Base-by-base conservation (phyloP, 495 filamentous ascomycete genomes). In the Immersiella caudata region DNA sequence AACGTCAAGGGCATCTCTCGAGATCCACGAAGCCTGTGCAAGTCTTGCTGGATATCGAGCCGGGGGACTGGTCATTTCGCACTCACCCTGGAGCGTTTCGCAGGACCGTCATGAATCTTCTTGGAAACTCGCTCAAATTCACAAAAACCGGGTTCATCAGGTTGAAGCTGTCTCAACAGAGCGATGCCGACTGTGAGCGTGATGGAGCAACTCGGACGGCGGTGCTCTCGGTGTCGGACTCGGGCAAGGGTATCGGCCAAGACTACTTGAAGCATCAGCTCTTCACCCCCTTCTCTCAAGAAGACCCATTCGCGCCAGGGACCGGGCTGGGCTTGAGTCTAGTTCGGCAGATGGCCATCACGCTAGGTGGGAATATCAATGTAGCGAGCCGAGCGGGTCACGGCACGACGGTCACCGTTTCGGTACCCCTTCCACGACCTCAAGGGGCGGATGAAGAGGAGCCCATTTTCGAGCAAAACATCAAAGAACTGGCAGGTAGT, bases 81-180 rank as follows among this genome's bases (percentile, higher is more conserved):
- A 87, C 88, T 0, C 89, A 93, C 49, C 89, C 90, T 0, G 91
- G 91, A 5, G 91, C 90, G 2, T 77, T 93, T 36, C 84, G 89
- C 21, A 86, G 91, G 0, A 85, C 93, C 56, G 83, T 94, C 27
- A 90, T 93, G 89, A 93, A 95, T 67, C 69, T 95, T 0, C 88
- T 93, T 63, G 91, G 92, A 14, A 95, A 95, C 76, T 87, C 91
- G 0, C 84, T 94, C 73, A 95, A 95, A 68, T 93, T 91, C 69
- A 93, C 88, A 6, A 83, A 83, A 4, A 76, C 79, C 1, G 92
- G 92, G 3, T 88, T 81, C 60, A 89, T 95, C 49, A 81, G 81
- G 2, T 74, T 95, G 20, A 83, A 76, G 0, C 72, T 93, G n/a
- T 81, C 80, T 35, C 81, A 85, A 21, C 73, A 81, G 4, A 74